phyloP scores from a whole-genome alignment of 139 green algal genomes.

The Picochlorum costavermella region DNA sequence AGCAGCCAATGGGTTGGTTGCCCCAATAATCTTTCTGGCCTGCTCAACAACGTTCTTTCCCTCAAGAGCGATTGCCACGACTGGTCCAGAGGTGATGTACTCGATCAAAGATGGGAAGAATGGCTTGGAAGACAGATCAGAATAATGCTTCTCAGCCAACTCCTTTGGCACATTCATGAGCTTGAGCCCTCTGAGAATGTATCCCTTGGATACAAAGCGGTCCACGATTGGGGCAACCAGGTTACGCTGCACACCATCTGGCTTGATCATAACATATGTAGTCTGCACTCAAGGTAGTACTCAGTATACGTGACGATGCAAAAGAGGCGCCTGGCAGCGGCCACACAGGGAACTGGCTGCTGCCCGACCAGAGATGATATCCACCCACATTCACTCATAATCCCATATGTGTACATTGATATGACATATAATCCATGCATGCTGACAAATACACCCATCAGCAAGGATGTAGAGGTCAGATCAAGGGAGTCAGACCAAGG shows the following conservation, averaged over 20 bases:
- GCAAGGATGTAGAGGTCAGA: too few species aligned
- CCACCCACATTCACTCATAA: too few species aligned
- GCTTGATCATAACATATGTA: slow-evolving; percentile 95
- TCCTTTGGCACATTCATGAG: slow-evolving; percentile 66
- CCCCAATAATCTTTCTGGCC: slow-evolving; percentile 80
- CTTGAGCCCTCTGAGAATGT: slow-evolving; percentile 75
- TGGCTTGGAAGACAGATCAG: slow-evolving; percentile 76
- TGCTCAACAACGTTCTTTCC: slow-evolving; percentile 63
- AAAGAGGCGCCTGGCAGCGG: too few species aligned
- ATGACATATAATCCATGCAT: too few species aligned
- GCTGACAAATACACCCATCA: too few species aligned
- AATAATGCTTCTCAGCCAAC: slow-evolving; percentile 84
- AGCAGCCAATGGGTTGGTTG: slow-evolving; percentile 74
- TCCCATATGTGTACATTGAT: too few species aligned
- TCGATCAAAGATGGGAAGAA: slow-evolving; percentile 81
- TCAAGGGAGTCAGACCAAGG: too few species aligned
- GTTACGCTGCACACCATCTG: slow-evolving; percentile 87
- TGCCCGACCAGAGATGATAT: too few species aligned
- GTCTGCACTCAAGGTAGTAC: slow-evolving; percentile 31
- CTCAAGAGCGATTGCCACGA: slow-evolving; percentile 82
- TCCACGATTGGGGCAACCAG: slow-evolving; percentile 77
- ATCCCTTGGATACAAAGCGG: slow-evolving; percentile 77
- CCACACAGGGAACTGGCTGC: too few species aligned
- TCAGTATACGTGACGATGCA: too few species aligned
- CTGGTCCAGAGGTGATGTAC: slow-evolving; percentile 78